Conservation (phyloP, 2,329 filamentous ascomycete species). For the Hawksworthiomyces lignivorus region DNA sequence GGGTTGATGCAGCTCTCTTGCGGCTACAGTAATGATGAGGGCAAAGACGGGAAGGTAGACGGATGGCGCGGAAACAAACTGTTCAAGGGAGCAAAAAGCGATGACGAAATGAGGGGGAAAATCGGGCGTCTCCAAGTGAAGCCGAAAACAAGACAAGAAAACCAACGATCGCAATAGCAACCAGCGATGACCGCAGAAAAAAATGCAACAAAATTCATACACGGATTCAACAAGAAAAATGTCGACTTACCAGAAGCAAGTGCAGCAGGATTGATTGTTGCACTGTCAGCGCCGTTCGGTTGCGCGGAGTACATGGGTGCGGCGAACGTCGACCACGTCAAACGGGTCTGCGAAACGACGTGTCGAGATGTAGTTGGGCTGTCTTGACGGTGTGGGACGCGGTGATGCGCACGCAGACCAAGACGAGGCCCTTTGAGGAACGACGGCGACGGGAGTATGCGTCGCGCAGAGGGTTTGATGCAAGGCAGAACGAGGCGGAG, state of each 20-base stretch:
- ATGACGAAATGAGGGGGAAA: constrained; percentile 8
- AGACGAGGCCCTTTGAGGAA: constrained; percentile 17
- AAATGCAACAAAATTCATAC: constrained; percentile 14
- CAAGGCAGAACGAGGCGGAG: constrained; percentile 26
- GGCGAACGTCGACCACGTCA: constrained; percentile 35
- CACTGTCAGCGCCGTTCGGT: constrained; percentile 71
- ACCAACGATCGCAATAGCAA: not conserved
- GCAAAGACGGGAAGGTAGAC: too few species aligned
- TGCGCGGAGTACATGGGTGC: constrained; percentile 52
- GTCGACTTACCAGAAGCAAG: constrained; percentile 66
- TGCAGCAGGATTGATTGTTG: constrained; percentile 85
- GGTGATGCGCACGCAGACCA: constrained; percentile 23
- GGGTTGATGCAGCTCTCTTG: too few species aligned
- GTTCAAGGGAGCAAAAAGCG: not conserved
- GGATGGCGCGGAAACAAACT: not conserved
- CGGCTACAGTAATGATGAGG: too few species aligned
- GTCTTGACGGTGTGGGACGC: constrained; percentile 20
- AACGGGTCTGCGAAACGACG: constrained; percentile 46
- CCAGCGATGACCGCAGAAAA: constrained; percentile 4
- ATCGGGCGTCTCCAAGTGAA: not conserved
- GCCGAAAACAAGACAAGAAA: not conserved
- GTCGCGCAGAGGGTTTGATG: constrained; percentile 31
- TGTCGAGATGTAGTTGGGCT: constrained; percentile 55
- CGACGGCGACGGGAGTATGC: constrained; percentile 20
- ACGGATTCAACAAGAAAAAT: constrained; percentile 19